These are phyloP conservation scores for Apiotrichum sp. DNA, from an alignment of 1,284 basidiomycete genomes.

Conservation along the genomic window DNA sequence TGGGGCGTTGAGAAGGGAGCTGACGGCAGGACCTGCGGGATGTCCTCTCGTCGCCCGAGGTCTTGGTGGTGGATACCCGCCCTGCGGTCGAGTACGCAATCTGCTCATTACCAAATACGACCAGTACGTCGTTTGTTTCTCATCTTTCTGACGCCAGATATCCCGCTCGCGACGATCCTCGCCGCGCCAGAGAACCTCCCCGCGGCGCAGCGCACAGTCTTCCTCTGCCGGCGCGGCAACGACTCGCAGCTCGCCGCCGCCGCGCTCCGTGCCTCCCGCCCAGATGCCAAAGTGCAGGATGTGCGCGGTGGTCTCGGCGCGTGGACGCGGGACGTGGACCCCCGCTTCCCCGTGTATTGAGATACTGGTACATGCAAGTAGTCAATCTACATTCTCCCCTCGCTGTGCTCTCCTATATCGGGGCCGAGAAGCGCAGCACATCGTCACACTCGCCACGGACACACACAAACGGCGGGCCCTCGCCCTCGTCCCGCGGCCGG, in stretches of 20 bases:
- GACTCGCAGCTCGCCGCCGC: conserved; percentile 83
- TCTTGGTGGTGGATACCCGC: conserved; percentile 70
- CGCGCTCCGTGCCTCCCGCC: conserved; percentile 49
- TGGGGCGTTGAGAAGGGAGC: background rate
- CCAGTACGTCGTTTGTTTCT: conserved; percentile 54
- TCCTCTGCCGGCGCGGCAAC: conserved; percentile 85
- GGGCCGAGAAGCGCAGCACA: conserved; percentile 23
- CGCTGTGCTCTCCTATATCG: conserved; percentile 19
- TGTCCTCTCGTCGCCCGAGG: background rate
- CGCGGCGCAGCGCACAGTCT: conserved; percentile 47
- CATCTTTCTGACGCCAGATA: conserved; percentile 26
- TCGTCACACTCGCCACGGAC: conserved; percentile 31
- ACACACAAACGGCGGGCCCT: conserved; percentile 44
- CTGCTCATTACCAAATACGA: conserved; percentile 67
- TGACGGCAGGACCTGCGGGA: conserved; percentile 6
- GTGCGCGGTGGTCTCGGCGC: conserved; percentile 70
- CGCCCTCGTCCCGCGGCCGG: conserved; percentile 38
- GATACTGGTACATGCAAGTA: background rate
- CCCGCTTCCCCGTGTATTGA: conserved; percentile 69
- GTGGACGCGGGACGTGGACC: conserved; percentile 68
- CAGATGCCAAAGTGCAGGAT: conserved; percentile 53
- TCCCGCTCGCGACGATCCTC: conserved; percentile 36
- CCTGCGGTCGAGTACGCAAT: conserved; percentile 78
- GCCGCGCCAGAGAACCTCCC: conserved; percentile 21
- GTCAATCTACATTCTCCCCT: too few species aligned